Conservation (phyloP, 2,329 filamentous ascomycete genomes). For the Diaporthe helianthi region DNA sequence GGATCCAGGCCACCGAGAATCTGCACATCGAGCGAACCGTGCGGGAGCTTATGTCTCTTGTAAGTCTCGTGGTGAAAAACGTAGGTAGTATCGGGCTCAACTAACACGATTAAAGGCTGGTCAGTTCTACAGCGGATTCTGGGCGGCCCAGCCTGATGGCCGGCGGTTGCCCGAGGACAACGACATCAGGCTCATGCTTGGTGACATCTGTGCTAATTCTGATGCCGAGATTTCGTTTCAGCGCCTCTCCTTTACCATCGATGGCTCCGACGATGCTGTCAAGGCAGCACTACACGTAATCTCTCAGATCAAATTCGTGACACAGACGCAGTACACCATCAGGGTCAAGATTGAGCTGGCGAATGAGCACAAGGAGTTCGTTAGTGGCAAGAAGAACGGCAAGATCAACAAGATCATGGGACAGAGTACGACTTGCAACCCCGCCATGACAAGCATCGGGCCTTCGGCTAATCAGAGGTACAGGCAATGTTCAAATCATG, state of each 20-base stretch:
- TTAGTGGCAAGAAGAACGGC: conserved; percentile 99
- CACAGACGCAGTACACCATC: conserved; percentile 88
- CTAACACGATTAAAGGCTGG: conserved; percentile 68
- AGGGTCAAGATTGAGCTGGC: conserved; percentile 98
- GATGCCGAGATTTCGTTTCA: conserved; percentile 95
- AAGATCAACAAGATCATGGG: conserved; percentile 99
- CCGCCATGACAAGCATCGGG: conserved; percentile 18
- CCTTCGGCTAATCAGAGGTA: conserved; percentile 37
- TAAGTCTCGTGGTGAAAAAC: conserved; percentile 54
- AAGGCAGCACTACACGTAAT: conserved; percentile 96
- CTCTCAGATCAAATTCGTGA: conserved; percentile 87
- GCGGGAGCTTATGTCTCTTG: conserved; percentile 92
- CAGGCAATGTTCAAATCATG: conserved; percentile 94
- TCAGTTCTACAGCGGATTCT: conserved; percentile 96
- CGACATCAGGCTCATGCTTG: conserved; percentile 89
- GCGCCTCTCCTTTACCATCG: conserved; percentile 91
- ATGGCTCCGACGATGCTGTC: conserved; percentile 94
- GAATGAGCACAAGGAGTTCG: conserved; percentile 99
- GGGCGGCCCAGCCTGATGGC: conserved; percentile 84
- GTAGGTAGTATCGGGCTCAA: conserved; percentile 6
- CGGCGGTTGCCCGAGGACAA: conserved; percentile 65
- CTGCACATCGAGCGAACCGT: conserved; percentile 94
- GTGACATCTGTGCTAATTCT: conserved; percentile 95
- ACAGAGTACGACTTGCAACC: conserved; percentile 68
- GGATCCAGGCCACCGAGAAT: conserved; percentile 92